Base-by-base conservation (phyloP, 1,284 basidiomycete genomes). In the Mycosarcoma maydis region DNA sequence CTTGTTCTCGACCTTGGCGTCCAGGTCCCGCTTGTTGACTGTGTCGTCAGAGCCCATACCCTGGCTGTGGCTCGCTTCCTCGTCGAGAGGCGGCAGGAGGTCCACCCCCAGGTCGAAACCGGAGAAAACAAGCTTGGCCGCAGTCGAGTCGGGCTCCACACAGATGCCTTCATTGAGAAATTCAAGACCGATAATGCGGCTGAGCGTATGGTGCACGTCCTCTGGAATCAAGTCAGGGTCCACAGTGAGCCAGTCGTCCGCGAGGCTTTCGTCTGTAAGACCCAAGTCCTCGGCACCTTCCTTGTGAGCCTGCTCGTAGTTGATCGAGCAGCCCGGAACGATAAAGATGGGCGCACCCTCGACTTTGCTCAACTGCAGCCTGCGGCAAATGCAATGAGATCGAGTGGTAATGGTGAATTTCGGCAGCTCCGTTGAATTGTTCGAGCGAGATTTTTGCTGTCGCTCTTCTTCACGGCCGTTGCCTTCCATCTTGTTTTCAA, bases 251-350 rank as follows among this genome's bases (percentile, higher is more conserved):
- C 60, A 65, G 41, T 61, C 41, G 24, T 62, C 59, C 20, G 60
- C 41, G 13, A 53, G 22, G 23, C 51, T 41, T 16, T 62, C 54
- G 11, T 53, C 38, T 3, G 60, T 53, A 6, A 43, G 38, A 19
- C 70, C 67, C 8, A 69, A 20, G 19, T 69, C 70, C 3, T 23
- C 33, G 5, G 70, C 70, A 17, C 40, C 46, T 36, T 73, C 70
- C 9, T 42, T 32, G 5, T 26, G 32, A 3, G 59, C 54, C n/a
- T 46, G 41, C n/a, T 60, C 56, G 40, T 66, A 49, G 27, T 55
- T 53, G 48, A 73, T 65, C 6, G 70, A 69, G 54, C 70, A 73
- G 24, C 62, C 57, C 2, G 70, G 70, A 16, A 70, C 70, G 13
- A 73, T 50, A 23, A 73, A 73, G 20, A 57, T 58, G 4, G 70